Percentiles rank a stretch among this genome's conserved stretches.
phyloP scores from a whole-genome alignment of 169 alveolate genomes.

The Eimeria mitis region DNA sequence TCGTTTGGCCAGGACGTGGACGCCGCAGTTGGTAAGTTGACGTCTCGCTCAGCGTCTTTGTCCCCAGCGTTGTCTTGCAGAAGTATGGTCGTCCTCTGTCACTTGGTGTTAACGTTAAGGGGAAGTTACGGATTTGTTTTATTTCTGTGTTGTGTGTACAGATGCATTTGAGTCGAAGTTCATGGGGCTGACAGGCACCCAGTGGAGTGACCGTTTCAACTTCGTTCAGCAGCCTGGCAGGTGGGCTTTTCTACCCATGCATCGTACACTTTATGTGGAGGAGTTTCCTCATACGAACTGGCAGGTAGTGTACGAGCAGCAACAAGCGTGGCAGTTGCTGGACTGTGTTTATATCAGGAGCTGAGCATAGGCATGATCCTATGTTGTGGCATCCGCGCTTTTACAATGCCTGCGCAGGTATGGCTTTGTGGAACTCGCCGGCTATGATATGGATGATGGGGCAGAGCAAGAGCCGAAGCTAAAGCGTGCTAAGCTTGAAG shows the following conservation, averaged over 20 bases:
- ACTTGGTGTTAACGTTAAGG: neutral
- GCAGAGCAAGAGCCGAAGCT: conserved; percentile 6
- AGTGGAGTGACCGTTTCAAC: conserved; percentile 64
- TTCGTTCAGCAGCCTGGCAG: conserved; percentile 81
- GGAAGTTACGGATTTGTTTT: neutral
- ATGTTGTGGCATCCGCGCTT: neutral
- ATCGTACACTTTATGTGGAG: neutral
- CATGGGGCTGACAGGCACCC: conserved; percentile 73
- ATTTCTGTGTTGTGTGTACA: neutral
- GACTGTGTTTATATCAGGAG: neutral
- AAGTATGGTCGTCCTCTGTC: neutral
- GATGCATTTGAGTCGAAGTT: conserved; percentile 78
- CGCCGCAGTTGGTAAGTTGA: conserved; percentile 44
- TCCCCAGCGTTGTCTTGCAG: neutral
- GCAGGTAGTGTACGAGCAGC: neutral
- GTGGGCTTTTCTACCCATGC: neutral
- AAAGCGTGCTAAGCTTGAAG: conserved; percentile 57
- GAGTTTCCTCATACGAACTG: neutral
- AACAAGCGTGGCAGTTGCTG: neutral
- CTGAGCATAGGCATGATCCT: neutral
- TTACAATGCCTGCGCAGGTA: conserved; percentile 5
- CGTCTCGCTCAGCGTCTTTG: neutral
- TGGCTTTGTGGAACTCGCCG: conserved; percentile 69
- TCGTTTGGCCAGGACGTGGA: conserved; percentile 70
- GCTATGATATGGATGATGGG: conserved; percentile 47